Percentiles rank a stretch among this genome's conserved stretches.
Evolutionary conservation across 1,139 yeast species (phyloP).

Genomic region (Schizosaccharomyces versatilis): DNA sequence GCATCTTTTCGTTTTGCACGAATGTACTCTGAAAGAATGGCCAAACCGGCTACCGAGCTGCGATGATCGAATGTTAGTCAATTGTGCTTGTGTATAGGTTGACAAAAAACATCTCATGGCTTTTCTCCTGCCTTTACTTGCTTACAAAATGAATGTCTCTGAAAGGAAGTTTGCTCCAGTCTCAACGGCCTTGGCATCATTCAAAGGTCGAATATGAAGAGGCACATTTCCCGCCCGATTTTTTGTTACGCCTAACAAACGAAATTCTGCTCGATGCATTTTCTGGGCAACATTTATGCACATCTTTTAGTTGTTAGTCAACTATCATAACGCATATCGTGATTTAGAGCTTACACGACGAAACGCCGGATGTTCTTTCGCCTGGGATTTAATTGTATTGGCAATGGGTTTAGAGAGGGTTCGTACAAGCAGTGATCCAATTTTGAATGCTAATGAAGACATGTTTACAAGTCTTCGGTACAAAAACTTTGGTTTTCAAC

Average conservation of each 20-base stretch:
- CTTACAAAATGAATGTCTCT: conserved; percentile 44
- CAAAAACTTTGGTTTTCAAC: too few species aligned
- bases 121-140: not conserved
- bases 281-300: conserved; percentile 59
- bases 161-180: conserved; percentile 63
- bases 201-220: conserved; percentile 46
- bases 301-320: conserved; percentile 19
- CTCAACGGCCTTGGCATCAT: conserved; percentile 67
- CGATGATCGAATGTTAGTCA: not conserved
- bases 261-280: conserved; percentile 40
- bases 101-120: not conserved
- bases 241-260: conserved; percentile 32
- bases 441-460: conserved; percentile 36
- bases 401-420: conserved; percentile 74
- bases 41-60: conserved; percentile 45
- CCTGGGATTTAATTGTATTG: conserved; percentile 46
- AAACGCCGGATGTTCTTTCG: conserved; percentile 51
- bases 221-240: conserved; percentile 9
- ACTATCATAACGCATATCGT: not conserved
- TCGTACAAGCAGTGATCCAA: conserved; percentile 50
- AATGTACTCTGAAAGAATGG: conserved; percentile 52
- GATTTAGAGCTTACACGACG: not conserved
- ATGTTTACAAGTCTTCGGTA: not conserved
- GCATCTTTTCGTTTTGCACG: conserved; percentile 46
- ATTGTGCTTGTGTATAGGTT: not conserved